Evolutionary conservation across 2,329 filamentous ascomycete species (phyloP).

Genomic region (Didymellaceae sp.): DNA sequence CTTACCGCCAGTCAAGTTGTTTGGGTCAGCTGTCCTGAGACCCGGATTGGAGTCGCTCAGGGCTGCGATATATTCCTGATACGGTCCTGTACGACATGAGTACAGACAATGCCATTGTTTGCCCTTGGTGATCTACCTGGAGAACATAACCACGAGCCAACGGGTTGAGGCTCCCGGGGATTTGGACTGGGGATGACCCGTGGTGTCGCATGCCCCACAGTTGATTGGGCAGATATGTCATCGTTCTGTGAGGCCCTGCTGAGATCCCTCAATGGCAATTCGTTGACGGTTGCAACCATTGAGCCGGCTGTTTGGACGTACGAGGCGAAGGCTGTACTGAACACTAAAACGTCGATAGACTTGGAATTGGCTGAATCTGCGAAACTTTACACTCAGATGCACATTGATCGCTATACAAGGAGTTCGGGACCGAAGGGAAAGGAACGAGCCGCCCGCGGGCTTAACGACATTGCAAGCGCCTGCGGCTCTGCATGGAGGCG

Average conservation of each 20-base stretch:
- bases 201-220: conserved; percentile 4
- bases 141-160: conserved; percentile 40
- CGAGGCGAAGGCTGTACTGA: neutral
- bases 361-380: too few relatives aligned
- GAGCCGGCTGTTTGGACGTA: neutral
- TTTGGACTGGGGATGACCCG: conserved; percentile 3
- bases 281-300: conserved; percentile 12
- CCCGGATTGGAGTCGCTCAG: conserved; percentile 40
- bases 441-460: conserved; percentile 17
- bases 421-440: conserved; percentile 8
- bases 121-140: conserved; percentile 23
- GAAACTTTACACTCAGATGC: neutral
- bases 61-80: conserved; percentile 38
- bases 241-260: conserved; percentile 2
- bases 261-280: conserved; percentile 7
- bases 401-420: neutral
- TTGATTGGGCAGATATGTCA: neutral
- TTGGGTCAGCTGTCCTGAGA: conserved; percentile 38
- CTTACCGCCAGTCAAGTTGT: conserved; percentile 26
- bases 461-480: conserved; percentile 24
- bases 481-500: conserved; percentile 32
- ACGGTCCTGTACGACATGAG: conserved; percentile 31
- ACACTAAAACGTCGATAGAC: neutral
- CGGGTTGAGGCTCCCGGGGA: neutral
- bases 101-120: neutral